Conservation (phyloP, 345 rosid genomes). For the Triadica sebifera region DNA sequence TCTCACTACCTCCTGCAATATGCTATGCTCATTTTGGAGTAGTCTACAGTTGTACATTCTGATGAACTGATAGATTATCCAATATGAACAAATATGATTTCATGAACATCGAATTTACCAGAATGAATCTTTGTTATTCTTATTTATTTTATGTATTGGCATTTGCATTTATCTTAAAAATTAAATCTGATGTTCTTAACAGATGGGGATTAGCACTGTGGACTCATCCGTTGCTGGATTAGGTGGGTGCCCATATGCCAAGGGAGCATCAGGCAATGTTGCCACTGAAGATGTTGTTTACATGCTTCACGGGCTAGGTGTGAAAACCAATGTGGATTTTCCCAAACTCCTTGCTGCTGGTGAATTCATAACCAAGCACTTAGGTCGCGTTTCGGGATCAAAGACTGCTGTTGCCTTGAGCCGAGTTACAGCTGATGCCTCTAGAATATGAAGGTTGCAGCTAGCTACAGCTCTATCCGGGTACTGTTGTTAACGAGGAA, state of each 20-base stretch:
- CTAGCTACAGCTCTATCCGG: not conserved
- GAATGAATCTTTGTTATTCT: not conserved
- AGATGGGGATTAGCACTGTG: slow-evolving; percentile 73
- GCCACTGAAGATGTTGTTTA: slow-evolving; percentile 76
- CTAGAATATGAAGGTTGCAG: slow-evolving; percentile 51
- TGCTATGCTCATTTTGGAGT: too few species aligned
- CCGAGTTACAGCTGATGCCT: slow-evolving; percentile 56
- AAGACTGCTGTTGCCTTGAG: slow-evolving; percentile 55
- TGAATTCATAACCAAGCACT: slow-evolving; percentile 60
- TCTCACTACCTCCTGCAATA: too few species aligned
- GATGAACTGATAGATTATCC: too few species aligned
- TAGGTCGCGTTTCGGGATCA: slow-evolving; percentile 59
- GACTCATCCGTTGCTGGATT: slow-evolving; percentile 67
- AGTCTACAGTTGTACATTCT: too few species aligned
- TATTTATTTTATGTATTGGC: not conserved
- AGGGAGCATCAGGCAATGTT: slow-evolving; percentile 77
- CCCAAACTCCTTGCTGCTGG: slow-evolving; percentile 55
- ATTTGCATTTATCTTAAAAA: not conserved
- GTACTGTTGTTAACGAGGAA: not conserved
- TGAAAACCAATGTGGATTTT: slow-evolving; percentile 61
- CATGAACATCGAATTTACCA: not conserved
- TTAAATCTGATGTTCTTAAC: slow-evolving; percentile 9
- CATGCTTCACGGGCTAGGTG: slow-evolving; percentile 73
- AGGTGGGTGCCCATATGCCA: slow-evolving; percentile 84
- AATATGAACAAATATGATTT: not conserved